Conservation (phyloP, 129 eudicot genomes). For the Lactuca sativa region DNA sequence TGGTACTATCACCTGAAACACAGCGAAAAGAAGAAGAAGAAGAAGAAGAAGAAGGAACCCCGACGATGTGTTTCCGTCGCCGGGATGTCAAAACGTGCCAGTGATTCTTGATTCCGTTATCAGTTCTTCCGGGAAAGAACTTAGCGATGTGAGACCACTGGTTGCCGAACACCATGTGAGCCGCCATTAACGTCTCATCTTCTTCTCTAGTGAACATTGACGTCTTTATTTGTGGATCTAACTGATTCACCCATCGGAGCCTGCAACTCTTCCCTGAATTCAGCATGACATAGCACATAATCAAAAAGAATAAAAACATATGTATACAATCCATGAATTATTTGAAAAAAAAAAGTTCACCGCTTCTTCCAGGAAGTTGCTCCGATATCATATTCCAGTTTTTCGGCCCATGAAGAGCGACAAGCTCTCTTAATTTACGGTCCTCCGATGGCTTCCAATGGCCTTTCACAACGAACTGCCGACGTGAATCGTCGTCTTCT, state of each 20-base stretch:
- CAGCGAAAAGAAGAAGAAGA: not conserved
- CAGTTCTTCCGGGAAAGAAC: constrained; percentile 65
- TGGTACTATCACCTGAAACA: constrained; percentile 24
- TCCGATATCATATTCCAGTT: constrained; percentile 60
- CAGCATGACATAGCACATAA: not conserved
- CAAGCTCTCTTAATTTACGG: constrained; percentile 47
- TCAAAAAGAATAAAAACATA: not conserved
- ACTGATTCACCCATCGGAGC: constrained; percentile 64
- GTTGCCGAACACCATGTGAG: constrained; percentile 52
- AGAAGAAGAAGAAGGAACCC: not conserved
- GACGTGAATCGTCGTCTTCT: constrained; percentile 9
- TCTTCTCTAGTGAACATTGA: constrained; percentile 52
- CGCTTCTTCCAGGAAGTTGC: constrained; percentile 55
- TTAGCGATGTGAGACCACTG: constrained; percentile 61
- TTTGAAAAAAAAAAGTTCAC: constrained; percentile 11
- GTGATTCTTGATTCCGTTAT: constrained; percentile 59
- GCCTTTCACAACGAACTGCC: constrained; percentile 23
- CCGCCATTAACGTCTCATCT: constrained; percentile 54
- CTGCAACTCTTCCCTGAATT: constrained; percentile 62
- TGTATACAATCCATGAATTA: not conserved
- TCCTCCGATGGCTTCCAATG: constrained; percentile 69
- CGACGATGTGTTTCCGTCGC: constrained; percentile 26
- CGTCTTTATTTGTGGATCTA: constrained; percentile 53
- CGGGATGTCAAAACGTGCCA: constrained; percentile 65
- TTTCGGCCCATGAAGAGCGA: constrained; percentile 49